Evolutionary conservation across 2,329 filamentous ascomycete species (phyloP), one percentile per base, ranked within the genome.

Genomic region (Sporothrix mexicana): DNA sequence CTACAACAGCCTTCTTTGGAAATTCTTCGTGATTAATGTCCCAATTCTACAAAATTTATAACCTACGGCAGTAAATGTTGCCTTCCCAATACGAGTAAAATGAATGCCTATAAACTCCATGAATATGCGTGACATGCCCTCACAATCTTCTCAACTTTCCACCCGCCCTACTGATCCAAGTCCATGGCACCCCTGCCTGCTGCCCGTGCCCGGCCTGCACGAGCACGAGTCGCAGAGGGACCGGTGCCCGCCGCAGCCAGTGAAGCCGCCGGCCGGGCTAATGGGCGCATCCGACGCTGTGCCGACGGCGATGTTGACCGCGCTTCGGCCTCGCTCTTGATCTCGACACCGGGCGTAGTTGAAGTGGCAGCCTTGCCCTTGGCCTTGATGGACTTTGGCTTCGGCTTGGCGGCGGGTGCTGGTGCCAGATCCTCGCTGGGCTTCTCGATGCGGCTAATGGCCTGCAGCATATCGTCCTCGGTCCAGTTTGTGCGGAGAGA

Each of bases 391-490:
- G 62, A 20, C n/a, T 66, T 49, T 17, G 59, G 25, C 61, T 17
- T 66, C 4, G 30, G 30, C 41, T 15, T 47, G 13, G 59, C n/a
- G 15, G 61, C 9, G 9, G 57, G n/a, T 1, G 55, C 45, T 13
- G 71, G 25, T 30, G 66, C n/a, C 1, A 8, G 25, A 8, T 61
- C 70, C 3, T 23, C 41, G 4, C 70, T 61, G 41, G 72, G 71
- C 59, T 61, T 57, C 68, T 66, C 68, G 66, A 85, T 83, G 5
- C 83, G 84, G 73, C 83, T 85, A 17, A 86, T 81, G 10, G 84
- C 83, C 77, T 84, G 81, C 71, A 86, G 79, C 59, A 86, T 78
- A 74, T 84, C 80, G 49, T 81, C 79, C 45, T 84, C 83, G 5
- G 79, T 80, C 85, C 85, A 87, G 36, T 79, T 80, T 0, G 82